Conservation (phyloP, 768 basidiomycete species). For the Termitomyces sp. region DNA sequence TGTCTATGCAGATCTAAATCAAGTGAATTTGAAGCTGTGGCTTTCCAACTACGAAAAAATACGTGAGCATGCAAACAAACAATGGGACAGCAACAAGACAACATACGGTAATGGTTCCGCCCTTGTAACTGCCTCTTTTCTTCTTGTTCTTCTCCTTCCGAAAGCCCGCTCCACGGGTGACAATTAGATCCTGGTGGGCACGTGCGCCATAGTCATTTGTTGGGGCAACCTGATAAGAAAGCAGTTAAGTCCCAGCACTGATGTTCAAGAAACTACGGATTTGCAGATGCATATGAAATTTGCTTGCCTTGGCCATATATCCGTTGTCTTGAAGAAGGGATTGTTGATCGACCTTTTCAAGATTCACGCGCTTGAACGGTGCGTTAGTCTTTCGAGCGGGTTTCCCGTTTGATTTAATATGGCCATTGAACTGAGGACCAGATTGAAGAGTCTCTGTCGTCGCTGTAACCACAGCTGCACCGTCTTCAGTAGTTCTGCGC, state of each 20-base stretch:
- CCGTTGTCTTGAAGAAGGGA: conserved; percentile 56
- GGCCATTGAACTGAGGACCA: conserved; percentile 9
- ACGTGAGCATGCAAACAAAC: background rate
- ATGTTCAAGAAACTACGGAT: background rate
- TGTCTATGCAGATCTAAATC: conserved; percentile 8
- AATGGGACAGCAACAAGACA: background rate
- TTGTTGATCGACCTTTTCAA: conserved; percentile 41
- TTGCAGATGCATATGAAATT: background rate
- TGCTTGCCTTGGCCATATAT: conserved; percentile 69
- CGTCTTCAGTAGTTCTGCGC: conserved; percentile 47
- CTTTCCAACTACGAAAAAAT: conserved; percentile 54
- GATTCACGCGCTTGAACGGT: conserved; percentile 79
- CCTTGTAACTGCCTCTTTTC: conserved; percentile 90
- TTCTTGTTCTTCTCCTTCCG: conserved; percentile 99
- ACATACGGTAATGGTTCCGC: conserved; percentile 90
- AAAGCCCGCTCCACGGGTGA: conserved; percentile 92
- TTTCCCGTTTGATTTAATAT: conserved; percentile 22
- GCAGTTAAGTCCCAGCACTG: background rate
- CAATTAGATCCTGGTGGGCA: conserved; percentile 83
- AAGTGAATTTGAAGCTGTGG: conserved; percentile 82
- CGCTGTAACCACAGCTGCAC: conserved; percentile 42
- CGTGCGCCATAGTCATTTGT: conserved; percentile 81
- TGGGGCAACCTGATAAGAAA: conserved; percentile 44
- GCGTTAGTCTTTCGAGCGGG: conserved; percentile 39
- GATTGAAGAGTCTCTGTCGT: conserved; percentile 20